These are phyloP conservation scores for Rosa lucieae DNA, from an alignment of 306 rosid genomes.

Conservation along the genomic window DNA sequence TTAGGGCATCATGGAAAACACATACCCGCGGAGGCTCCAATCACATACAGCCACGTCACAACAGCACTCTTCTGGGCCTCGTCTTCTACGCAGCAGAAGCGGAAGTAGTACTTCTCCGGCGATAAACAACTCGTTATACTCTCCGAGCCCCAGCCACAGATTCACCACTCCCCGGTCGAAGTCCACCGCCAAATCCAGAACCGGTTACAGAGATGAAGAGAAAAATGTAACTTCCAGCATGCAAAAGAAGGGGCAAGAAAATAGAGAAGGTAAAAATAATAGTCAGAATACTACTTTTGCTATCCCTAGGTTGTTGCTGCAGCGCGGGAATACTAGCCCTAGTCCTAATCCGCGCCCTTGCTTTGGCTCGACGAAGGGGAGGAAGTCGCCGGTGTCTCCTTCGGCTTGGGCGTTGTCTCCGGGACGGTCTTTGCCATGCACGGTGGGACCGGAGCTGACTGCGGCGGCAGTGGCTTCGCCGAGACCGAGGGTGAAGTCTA, in stretches of 20 bases:
- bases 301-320: constrained; percentile 20
- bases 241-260: constrained; percentile 29
- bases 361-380: constrained; percentile 32
- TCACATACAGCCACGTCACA: neutral
- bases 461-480: neutral
- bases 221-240: neutral
- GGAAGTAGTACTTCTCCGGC: constrained; percentile 28
- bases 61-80: constrained; percentile 24
- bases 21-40: constrained; percentile 14
- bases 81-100: constrained; percentile 52
- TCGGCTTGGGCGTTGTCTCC: constrained; percentile 92
- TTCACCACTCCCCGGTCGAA: constrained; percentile 33
- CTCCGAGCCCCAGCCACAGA: constrained; percentile 26
- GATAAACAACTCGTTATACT: constrained; percentile 24
- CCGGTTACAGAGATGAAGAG: constrained; percentile 22
- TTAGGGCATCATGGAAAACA: neutral
- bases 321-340: constrained; percentile 33
- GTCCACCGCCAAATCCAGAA: constrained; percentile 47
- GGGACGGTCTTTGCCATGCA: constrained; percentile 39
- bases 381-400: constrained; percentile 24
- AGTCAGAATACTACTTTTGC: neutral
- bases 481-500: constrained; percentile 12
- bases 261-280: neutral
- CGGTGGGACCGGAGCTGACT: constrained; percentile 5
- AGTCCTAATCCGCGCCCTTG: neutral